Conservation (phyloP, 208 protist genomes). For the Tritrichomonas foetus region DNA sequence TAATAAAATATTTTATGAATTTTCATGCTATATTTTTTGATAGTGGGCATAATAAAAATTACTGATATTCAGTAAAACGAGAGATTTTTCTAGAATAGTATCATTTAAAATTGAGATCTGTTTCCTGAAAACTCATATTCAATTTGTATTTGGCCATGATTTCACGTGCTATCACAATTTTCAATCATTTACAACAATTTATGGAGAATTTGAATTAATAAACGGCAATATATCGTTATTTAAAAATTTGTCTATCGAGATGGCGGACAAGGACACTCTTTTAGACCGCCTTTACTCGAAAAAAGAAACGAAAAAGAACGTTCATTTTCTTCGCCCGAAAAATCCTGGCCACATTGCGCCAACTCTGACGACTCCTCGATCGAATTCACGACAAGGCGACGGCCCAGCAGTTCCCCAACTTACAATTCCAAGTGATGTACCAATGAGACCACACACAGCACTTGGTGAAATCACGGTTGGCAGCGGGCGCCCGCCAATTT, state of each 20-base stretch:
- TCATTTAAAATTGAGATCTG: too few species aligned
- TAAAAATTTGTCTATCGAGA: not conserved
- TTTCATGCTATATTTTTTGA: too few species aligned
- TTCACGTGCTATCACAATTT: too few species aligned
- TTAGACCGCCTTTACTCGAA: not conserved
- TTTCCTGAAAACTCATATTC: too few species aligned
- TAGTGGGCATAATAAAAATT: too few species aligned
- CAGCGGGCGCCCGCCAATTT: not conserved
- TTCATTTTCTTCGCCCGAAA: not conserved
- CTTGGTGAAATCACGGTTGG: too few species aligned
- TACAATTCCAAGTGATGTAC: not conserved
- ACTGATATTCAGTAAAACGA: too few species aligned
- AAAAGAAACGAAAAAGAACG: not conserved
- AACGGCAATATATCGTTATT: not conserved
- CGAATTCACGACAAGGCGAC: not conserved
- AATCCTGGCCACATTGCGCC: slow-evolving; percentile 17
- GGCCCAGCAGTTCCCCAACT: not conserved
- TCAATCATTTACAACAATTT: not conserved
- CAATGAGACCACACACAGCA: not conserved
- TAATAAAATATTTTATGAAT: too few species aligned
- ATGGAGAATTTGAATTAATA: not conserved
- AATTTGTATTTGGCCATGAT: too few species aligned
- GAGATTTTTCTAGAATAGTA: too few species aligned
- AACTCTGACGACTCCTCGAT: not conserved
- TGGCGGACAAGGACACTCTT: not conserved